Evolutionary conservation across 768 basidiomycete genomes (phyloP).

Genomic region (Phanerochaete sordida): DNA sequence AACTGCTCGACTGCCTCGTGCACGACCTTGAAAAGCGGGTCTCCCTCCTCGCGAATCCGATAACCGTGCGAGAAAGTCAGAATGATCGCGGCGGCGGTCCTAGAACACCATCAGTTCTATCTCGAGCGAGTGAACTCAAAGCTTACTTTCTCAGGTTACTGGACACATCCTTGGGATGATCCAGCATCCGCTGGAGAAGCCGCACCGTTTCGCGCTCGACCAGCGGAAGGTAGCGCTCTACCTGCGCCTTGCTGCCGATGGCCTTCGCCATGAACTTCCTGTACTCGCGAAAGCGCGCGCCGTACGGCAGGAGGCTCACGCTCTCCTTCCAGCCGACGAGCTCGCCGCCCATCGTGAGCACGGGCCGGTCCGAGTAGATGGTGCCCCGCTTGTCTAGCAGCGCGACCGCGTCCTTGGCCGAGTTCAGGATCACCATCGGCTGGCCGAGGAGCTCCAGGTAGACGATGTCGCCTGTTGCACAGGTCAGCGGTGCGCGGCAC

Average conservation of each 20-base stretch:
- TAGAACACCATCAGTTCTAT: neutral
- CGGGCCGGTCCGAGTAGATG: conserved; percentile 27
- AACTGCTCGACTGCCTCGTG: conserved; percentile 20
- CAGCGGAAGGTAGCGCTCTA: conserved; percentile 23
- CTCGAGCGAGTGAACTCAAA: neutral
- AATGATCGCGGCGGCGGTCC: conserved; percentile 21
- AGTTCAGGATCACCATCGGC: conserved; percentile 26
- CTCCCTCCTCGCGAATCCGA: conserved; percentile 15
- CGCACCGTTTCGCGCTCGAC: conserved; percentile 28
- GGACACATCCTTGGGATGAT: conserved; percentile 19
- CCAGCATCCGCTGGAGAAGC: conserved; percentile 28
- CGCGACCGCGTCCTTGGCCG: conserved; percentile 21
- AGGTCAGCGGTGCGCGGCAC: too few species aligned
- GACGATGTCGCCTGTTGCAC: conserved; percentile 13
- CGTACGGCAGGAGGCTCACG: conserved; percentile 20
- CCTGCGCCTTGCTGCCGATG: neutral
- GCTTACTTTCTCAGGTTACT: conserved; percentile 30
- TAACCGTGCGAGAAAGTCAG: conserved; percentile 15
- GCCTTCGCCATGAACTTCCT: conserved; percentile 18
- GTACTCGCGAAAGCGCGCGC: conserved; percentile 22
- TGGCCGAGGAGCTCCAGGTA: conserved; percentile 26
- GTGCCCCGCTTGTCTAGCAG: conserved; percentile 27
- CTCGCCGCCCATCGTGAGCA: conserved; percentile 23
- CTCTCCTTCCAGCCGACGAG: conserved; percentile 22
- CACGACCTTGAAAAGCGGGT: conserved; percentile 30